Evolutionary conservation across 129 eudicot species (phyloP), one percentile per base, ranked within the genome.

Genomic region (Ambrosia trifida): DNA sequence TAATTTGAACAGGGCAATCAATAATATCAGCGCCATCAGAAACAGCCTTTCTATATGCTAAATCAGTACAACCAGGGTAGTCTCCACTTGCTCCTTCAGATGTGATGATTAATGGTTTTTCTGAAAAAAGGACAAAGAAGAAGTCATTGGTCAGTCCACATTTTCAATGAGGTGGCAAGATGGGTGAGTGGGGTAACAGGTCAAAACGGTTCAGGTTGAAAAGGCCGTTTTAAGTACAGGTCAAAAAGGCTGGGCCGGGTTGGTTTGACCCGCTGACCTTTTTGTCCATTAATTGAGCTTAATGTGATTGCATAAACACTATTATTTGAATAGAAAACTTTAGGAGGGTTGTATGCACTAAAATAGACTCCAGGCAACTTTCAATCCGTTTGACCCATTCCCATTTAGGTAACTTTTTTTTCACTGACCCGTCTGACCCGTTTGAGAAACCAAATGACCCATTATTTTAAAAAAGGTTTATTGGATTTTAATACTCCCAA

Each of bases 1-100:
- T 69, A 80, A 95, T 85, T 70, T 95, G 99, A 72, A 90, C 97
- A 19, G 97, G 89, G 68, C 99, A 95, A 61, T 88, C 99, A 61
- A 95, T 82, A 32, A 95, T 72, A 74, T 95, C 97, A 57, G 79
- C 97, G 59, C 97, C 99, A 83, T 95, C 99, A 20, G 86, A 67
- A 69, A 88, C 84, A 66, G 99, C 99, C 60, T 72, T 75, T 4
- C 18, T 35, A 72, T 95, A 90, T 44, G 99, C 92, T 70, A 69
- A 31, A 75, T 95, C 88, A 18, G 97, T 95, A 79, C 97, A 90
- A 59, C 96, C 96, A 62, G 99, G 99, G 79, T 82, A 95, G 80
- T 87, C 86, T 28, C 99, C 99, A 73, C 99, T 95, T 66, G 98
- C 92, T 73, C 99, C 99, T 72, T 90, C 85, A 12, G 82, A 72